Evolutionary conservation across 345 rosid genomes (phyloP).

Genomic region (Eucalyptus globulus): DNA sequence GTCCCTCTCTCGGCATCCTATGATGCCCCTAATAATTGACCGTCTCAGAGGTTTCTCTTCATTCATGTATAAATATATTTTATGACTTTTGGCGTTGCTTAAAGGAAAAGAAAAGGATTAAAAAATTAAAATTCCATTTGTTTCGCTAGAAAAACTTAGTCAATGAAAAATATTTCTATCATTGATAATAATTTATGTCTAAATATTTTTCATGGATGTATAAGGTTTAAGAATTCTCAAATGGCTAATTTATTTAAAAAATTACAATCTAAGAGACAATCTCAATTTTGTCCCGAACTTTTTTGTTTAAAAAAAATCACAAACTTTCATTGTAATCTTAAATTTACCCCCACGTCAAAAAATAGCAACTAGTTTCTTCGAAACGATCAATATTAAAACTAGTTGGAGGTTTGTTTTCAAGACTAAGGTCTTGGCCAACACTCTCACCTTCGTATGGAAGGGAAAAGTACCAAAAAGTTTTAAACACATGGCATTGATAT

Average conservation of each 20-base stretch:
- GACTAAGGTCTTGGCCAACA: neutral
- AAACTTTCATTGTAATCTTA: neutral
- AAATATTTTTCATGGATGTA: no score
- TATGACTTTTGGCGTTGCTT: neutral
- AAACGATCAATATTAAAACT: neutral
- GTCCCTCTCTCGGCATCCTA: neutral
- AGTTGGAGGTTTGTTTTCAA: neutral
- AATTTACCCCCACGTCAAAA: neutral
- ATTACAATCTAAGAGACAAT: neutral
- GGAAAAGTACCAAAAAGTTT: no score
- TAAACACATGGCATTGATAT: fast-evolving
- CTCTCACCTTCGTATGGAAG: neutral
- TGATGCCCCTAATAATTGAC: neutral
- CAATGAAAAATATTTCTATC: no score
- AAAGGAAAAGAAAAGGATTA: neutral
- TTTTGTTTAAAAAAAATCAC: no score
- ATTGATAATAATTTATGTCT: no score
- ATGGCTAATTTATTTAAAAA: neutral
- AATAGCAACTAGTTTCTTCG: fast-evolving
- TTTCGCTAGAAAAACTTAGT: no score
- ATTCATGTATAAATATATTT: neutral
- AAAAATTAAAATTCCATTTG: neutral
- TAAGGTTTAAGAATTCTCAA: neutral
- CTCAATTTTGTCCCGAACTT: fast-evolving
- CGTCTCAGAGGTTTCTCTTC: neutral